phyloP scores from a whole-genome alignment of 176 grass and related monocot genomes.

The Calamus simplicifolius region DNA sequence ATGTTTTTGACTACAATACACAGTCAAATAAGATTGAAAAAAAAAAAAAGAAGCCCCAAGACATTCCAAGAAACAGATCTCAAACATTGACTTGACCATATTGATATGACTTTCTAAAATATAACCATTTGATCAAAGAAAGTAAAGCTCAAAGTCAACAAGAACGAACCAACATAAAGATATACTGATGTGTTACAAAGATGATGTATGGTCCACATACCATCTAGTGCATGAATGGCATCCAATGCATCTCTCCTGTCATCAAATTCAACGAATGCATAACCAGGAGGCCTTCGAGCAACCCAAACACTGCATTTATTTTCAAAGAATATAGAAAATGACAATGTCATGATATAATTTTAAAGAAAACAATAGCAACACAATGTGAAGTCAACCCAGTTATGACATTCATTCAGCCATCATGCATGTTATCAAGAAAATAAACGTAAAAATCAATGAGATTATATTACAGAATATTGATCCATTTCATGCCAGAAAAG shows the following conservation, averaged over 20 bases:
- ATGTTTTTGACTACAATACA: too few species aligned
- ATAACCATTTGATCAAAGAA: too few species aligned
- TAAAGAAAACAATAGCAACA: neutral
- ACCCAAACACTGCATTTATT: slow-evolving; percentile 20
- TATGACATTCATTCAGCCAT: too few species aligned
- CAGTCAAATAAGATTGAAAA: too few species aligned
- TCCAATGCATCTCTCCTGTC: slow-evolving; percentile 23
- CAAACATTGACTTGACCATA: too few species aligned
- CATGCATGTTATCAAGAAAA: too few species aligned
- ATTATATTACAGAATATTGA: too few species aligned
- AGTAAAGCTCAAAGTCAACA: neutral
- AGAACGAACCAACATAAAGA: neutral
- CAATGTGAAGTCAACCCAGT: neutral
- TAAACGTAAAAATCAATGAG: too few species aligned
- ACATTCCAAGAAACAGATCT: too few species aligned
- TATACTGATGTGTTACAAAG: neutral
- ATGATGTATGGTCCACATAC: neutral
- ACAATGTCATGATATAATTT: neutral
- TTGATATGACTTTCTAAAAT: too few species aligned
- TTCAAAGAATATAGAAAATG: neutral
- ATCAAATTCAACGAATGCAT: slow-evolving; percentile 30
- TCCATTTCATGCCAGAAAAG: too few species aligned
- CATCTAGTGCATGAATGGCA: slow-evolving; percentile 20
- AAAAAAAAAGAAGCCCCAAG: too few species aligned
- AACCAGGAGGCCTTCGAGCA: slow-evolving; percentile 30